These are phyloP conservation scores for Mimosa pudica DNA, from an alignment of 306 rosid genomes.

Conservation along the genomic window DNA sequence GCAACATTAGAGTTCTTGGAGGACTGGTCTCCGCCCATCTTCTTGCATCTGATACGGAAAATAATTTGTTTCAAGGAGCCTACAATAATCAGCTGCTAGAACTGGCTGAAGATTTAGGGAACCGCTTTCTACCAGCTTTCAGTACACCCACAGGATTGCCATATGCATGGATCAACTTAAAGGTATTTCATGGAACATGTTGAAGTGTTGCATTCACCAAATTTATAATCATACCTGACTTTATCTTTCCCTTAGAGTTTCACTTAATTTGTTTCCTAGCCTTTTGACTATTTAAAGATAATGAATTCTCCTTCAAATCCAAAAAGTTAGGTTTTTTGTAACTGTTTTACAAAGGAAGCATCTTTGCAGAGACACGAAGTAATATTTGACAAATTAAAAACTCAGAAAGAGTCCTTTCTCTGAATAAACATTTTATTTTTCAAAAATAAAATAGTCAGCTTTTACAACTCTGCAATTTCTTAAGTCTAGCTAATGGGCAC, in stretches of 20 bases:
- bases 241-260: not conserved
- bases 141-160: constrained; percentile 94
- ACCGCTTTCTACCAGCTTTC: constrained; percentile 84
- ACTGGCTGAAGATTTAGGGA: constrained; percentile 91
- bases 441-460: not conserved
- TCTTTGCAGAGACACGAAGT: not conserved
- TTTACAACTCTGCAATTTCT: constrained; percentile 7
- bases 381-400: not conserved
- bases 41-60: constrained; percentile 87
- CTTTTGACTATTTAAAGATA: constrained; percentile 22
- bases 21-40: constrained; percentile 97
- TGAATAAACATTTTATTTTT: constrained; percentile 8
- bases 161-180: constrained; percentile 94
- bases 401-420: constrained; percentile 1
- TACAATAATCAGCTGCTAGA: constrained; percentile 73
- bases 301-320: constrained; percentile 10
- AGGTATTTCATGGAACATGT: constrained; percentile 52
- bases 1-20: constrained; percentile 98
- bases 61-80: constrained; percentile 58
- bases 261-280: constrained; percentile 9
- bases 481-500: not conserved
- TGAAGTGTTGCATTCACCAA: constrained; percentile 4
- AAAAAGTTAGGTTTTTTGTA: constrained; percentile 5
- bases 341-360: not conserved
- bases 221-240: constrained; percentile 1